Percentiles rank a stretch among this genome's conserved stretches.
These are phyloP conservation scores for Astraeus odoratus DNA, from an alignment of 768 basidiomycete species.

Conservation along the genomic window DNA sequence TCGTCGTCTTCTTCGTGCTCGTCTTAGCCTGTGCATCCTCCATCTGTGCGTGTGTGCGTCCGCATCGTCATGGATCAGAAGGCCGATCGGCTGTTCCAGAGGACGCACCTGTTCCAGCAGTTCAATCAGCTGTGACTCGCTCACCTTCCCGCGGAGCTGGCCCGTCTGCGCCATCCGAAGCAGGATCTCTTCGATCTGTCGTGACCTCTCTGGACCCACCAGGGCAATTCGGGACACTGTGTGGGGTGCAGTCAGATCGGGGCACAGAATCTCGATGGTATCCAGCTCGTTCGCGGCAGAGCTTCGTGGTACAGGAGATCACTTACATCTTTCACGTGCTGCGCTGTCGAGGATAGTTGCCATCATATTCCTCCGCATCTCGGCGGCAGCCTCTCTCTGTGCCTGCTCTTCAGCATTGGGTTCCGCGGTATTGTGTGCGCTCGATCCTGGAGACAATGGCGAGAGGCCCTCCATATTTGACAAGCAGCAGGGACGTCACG, in stretches of 20 bases:
- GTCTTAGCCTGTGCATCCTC: constrained; percentile 46
- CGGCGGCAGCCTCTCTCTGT: constrained; percentile 60
- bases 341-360: constrained; percentile 69
- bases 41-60: constrained; percentile 32
- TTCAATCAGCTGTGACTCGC: constrained; percentile 76
- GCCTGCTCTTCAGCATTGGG: constrained; percentile 46
- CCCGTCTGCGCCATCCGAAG: constrained; percentile 80
- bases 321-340: constrained; percentile 74
- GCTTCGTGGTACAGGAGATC: neutral
- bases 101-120: constrained; percentile 70
- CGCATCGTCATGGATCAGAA: constrained; percentile 11
- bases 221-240: constrained; percentile 83
- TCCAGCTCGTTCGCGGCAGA: too few relatives aligned
- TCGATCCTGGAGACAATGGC: constrained; percentile 21
- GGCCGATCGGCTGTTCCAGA: neutral
- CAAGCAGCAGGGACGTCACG: neutral
- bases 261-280: too few relatives aligned
- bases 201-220: constrained; percentile 75
- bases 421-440: constrained; percentile 32
- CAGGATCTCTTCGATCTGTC: constrained; percentile 73
- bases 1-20: constrained; percentile 48
- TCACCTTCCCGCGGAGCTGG: constrained; percentile 69
- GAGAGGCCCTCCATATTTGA: constrained; percentile 17
- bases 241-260: neutral
- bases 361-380: constrained; percentile 71